Conservation (phyloP, 2,329 filamentous ascomycete species). For the Westerdykella ornata region DNA sequence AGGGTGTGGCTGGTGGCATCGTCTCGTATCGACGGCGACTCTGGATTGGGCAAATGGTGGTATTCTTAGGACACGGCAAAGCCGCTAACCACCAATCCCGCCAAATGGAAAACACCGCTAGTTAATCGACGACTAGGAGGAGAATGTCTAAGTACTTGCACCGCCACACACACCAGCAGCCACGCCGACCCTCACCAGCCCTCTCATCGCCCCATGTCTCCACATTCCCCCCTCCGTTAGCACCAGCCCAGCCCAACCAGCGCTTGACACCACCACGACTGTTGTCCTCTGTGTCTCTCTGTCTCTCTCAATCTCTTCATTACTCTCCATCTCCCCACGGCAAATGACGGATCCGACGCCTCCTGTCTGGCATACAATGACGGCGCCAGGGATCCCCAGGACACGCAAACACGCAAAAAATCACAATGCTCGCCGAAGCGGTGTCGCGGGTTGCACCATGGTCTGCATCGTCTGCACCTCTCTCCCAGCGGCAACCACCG, state of each 20-base stretch:
- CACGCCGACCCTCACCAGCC: constrained; percentile 1
- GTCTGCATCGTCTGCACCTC: constrained; percentile 14
- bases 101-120: too few species aligned
- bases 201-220: not conserved
- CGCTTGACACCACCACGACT: not conserved
- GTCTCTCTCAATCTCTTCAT: constrained; percentile 5
- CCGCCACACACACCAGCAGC: constrained; percentile 1
- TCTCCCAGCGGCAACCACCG: not conserved
- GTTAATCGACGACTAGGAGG: too few species aligned
- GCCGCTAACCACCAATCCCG: not conserved
- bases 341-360: constrained; percentile 15
- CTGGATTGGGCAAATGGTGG: constrained; percentile 7
- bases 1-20: constrained; percentile 2
- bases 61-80: constrained; percentile 4
- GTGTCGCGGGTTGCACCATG: constrained; percentile 23
- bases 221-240: not conserved
- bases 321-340: constrained; percentile 21
- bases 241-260: not conserved
- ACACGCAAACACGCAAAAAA: too few species aligned
- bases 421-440: constrained; percentile 20
- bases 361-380: not conserved
- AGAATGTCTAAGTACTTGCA: not conserved
- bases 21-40: not conserved
- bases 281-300: not conserved
- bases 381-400: constrained; percentile 5